These are phyloP conservation scores for Talaromyces borbonicus DNA, from an alignment of 495 filamentous ascomycete species.

Conservation along the genomic window DNA sequence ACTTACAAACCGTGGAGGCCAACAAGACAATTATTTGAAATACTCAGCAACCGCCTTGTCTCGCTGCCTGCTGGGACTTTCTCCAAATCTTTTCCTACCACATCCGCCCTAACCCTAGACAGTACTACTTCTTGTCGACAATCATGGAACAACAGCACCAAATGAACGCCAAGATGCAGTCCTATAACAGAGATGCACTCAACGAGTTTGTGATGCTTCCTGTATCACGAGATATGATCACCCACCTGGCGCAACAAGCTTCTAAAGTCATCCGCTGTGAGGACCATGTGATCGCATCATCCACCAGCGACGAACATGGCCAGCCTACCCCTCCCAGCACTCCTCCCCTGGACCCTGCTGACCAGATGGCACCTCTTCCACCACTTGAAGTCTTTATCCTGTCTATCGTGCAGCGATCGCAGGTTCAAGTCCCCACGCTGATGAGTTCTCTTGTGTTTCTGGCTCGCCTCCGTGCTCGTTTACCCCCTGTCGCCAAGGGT, in stretches of 20 bases:
- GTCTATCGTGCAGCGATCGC: slow-evolving; percentile 79
- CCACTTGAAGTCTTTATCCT: slow-evolving; percentile 84
- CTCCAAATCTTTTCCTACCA: no score
- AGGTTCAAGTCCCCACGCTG: slow-evolving; percentile 92
- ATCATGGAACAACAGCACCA: slow-evolving; percentile 12
- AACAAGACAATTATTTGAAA: neutral
- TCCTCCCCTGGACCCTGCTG: slow-evolving; percentile 46
- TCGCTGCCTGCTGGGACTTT: slow-evolving; percentile 6
- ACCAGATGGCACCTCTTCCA: slow-evolving; percentile 47
- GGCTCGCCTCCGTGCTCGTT: slow-evolving; percentile 63
- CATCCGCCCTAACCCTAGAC: slow-evolving; percentile 8
- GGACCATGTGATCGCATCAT: slow-evolving; percentile 30
- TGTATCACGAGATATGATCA: slow-evolving; percentile 77
- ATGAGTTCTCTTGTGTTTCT: slow-evolving; percentile 97
- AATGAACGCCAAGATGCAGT: slow-evolving; percentile 20
- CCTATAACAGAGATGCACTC: slow-evolving; percentile 69
- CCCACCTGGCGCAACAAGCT: slow-evolving; percentile 73
- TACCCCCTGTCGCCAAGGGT: slow-evolving; percentile 92
- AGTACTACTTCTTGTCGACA: slow-evolving; percentile 4
- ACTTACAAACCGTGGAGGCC: neutral
- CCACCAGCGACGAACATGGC: slow-evolving; percentile 43
- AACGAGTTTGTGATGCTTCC: slow-evolving; percentile 79
- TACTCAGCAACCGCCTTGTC: slow-evolving; percentile 3
- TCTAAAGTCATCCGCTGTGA: slow-evolving; percentile 89
- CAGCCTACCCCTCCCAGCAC: slow-evolving; percentile 60